Base-by-base conservation (phyloP, 371 early-diverging fungal genomes). In the Mortierella sp. region DNA sequence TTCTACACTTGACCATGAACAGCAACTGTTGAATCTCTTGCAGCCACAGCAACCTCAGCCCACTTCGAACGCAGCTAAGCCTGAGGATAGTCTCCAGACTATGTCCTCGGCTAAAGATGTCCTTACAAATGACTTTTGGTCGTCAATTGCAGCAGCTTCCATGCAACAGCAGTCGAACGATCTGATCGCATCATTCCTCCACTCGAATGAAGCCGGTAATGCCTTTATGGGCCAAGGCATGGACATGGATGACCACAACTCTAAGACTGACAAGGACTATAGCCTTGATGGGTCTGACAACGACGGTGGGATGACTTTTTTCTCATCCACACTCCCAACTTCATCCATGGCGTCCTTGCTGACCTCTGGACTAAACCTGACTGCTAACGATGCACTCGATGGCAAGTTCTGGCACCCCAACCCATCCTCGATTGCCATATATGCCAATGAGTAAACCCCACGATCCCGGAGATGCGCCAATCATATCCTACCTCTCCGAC, bases 1-100 rank as follows among this genome's bases (percentile, higher is more conserved):
- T 0, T 73, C 80, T 7, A 79, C 80, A 2, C 37, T 73, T 37
- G 77, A 70, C 10, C 77, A 72, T 32, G 72, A 67, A 37, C 72
- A 75, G 42, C 70, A 75, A 37, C 29, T 76, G 55, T 31, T 76
- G 29, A 66, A 63, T 35, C 32, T 71, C 51, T 31, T 66, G 32
- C 68, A 70, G 55, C 61, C 76, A 6, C 76, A 69, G n/a, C 60
- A 47, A 35, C 32, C 45, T 1, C 37, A 62, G 37, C 34, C 15
- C 1, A 8, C 55, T 15, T 5, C 65, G 0, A 29, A 37, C 6
- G n/a, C 63, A 37, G 13, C 49, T 6, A 32, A 60, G 10, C 5
- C 34, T 6, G 59, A 51, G 31, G 29, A 37, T 4, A 31, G 42
- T 8, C 37, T 58, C 29, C 55, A 49, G 45, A 19, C 28, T 9